Base-by-base conservation (phyloP, 495 filamentous ascomycete species). In the Amniculicola lignicola region DNA sequence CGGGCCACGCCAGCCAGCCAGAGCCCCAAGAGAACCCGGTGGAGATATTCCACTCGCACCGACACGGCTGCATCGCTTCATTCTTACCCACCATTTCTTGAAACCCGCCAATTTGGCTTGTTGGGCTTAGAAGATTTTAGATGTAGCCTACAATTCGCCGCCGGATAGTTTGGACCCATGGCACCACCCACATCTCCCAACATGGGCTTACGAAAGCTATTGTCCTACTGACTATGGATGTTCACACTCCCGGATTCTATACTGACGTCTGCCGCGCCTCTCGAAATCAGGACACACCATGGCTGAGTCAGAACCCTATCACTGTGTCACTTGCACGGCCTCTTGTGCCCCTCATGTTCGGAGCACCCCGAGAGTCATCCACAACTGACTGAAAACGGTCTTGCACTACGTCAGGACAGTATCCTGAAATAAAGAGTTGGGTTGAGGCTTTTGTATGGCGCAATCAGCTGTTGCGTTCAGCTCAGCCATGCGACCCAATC, bases 261-360 rank as follows among this genome's bases (percentile, higher is more conserved):
- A n/a, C 23, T 40, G 47, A 45, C 47, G 47, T 31, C 22, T 59
- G 47, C 39, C 45, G 45, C 55, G 55, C 55, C 22, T 59, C 55
- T 41, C 19, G 40, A 2, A 43, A 27, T 40, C 27, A 22, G 38
- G 47, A 52, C 44, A 44, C 38, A 24, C 14, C 12, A 12, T 14
- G 18, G 45, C 48, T 50, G 28, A 46, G 55, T 59, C 38, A 59
- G 55, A 51, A 59, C 55, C 47, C 31, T 59, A 59, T 59, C 41
- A 46, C 39, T 51, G 55, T 59, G 55, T 59, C 55, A 59, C 55
- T 35, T 59, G 47, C 47, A 33, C 29, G 18, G 39, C 48, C 48
- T 36, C 40, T 48, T 39, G 10, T 2, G 6, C 28, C n/a, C 38
- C 5, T 23, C 54, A n/a, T 39, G 16, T 25, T 59, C 55, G 55